Evolutionary conservation across 495 filamentous ascomycete species (phyloP).

Genomic region (Annulohypoxylon moriforme): DNA sequence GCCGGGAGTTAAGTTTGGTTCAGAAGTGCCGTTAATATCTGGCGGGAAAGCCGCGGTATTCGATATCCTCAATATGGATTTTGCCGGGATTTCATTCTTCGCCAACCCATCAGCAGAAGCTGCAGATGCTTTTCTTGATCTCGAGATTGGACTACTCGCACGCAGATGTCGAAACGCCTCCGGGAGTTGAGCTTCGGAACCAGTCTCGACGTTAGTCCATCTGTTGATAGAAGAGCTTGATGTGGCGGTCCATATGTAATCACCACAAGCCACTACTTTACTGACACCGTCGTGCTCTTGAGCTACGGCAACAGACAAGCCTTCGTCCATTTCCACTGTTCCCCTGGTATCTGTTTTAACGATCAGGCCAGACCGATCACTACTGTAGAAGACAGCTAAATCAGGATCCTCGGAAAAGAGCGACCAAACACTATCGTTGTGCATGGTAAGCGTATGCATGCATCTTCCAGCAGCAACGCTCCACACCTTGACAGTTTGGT

Average conservation of each 20-base stretch:
- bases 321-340: constrained; percentile 79
- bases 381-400: constrained; percentile 91
- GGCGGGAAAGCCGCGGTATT: constrained; percentile 80
- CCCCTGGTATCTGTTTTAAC: constrained; percentile 91
- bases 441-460: constrained; percentile 98
- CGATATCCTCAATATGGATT: constrained; percentile 80
- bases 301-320: constrained; percentile 84
- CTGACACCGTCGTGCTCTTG: constrained; percentile 92
- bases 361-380: constrained; percentile 88
- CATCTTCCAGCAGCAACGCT: constrained; percentile 92
- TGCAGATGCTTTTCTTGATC: constrained; percentile 46
- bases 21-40: constrained; percentile 47
- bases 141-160: constrained; percentile 59
- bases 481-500: constrained; percentile 98
- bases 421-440: constrained; percentile 98
- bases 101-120: constrained; percentile 49
- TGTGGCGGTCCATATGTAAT: constrained; percentile 93
- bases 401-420: constrained; percentile 88
- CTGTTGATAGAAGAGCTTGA: constrained; percentile 94
- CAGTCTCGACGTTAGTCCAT: constrained; percentile 89
- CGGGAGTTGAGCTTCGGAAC: constrained; percentile 62
- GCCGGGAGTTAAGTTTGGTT: constrained; percentile 60
- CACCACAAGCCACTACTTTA: constrained; percentile 82
- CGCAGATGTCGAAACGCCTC: constrained; percentile 68
- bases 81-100: constrained; percentile 77